Base-by-base conservation (phyloP, 2,329 filamentous ascomycete genomes). In the Rutstroemia sp. region DNA sequence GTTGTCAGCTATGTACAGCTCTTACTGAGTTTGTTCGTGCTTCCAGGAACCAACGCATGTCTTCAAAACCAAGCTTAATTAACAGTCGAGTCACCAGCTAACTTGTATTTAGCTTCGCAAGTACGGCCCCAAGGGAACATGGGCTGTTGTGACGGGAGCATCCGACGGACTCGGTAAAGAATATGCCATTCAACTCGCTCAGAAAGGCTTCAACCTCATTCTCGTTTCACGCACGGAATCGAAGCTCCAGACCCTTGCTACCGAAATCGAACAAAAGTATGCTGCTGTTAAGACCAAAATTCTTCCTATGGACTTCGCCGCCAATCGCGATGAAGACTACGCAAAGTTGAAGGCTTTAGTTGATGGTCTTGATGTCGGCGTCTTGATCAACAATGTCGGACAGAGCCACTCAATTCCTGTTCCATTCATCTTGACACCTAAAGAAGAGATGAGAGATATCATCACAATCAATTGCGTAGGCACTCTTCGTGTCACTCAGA, bases 121-220 rank as follows among this genome's bases (percentile, higher is more conserved):
- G 64, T 97, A 95, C 75, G 94, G 92, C 64, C 87, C 87, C 65
- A 89, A 90, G 67, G 92, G 92, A 60, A 92, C 87, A 57, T 99
- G 92, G 92, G 94, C 89, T 34, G 83, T 99, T 55, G 81, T 99
- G 42, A 99, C 94, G 25, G 94, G 94, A 61, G 94, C 92, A 51
- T 96, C 92, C 10, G 94, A 99, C 73, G 95, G 94, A 62, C 85
- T 99, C 61, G 94, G 94, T 70, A 97, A 96, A 75, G 94, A 99
- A 75, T 99, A 90, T 71, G 90, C 92, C 39, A 79, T 87, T 34
- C 91, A 97, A 72, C 85, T 99, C 57, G 92, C 94, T 23, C 78
- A 83, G 60, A 92, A 94, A 71, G 92, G 92, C 67, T 99, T 92
- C 83, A 97, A 96, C 74, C 78, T 97, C 65, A 77, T 99, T 60